A percentile compares a stretch with the other conserved stretches of the same genome.
phyloP scores from a whole-genome alignment of 1,284 basidiomycete genomes.

The Pseudozyma tsukubaensis region DNA sequence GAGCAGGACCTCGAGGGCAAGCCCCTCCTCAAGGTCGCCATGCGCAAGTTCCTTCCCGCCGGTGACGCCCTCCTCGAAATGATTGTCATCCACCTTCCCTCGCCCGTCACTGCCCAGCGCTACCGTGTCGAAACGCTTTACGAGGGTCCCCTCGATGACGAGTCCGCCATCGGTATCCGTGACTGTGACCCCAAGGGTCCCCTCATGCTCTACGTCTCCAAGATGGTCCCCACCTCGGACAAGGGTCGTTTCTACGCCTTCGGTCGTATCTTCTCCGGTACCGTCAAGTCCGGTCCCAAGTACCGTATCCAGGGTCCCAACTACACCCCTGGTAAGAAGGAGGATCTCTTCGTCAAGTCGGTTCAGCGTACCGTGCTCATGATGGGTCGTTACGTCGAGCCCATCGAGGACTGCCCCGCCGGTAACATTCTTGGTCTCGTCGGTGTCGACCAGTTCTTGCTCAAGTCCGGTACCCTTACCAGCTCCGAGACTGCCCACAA shows the following conservation, averaged over 20 bases:
- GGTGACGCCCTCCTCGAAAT: constrained; percentile 99
- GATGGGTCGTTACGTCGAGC: constrained; percentile 99
- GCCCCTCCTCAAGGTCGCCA: constrained; percentile 94
- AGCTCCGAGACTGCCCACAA: constrained; percentile 99
- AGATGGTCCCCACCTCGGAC: constrained; percentile 99
- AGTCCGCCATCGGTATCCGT: constrained; percentile 97
- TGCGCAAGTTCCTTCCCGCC: constrained; percentile 99
- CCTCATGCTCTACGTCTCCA: constrained; percentile 98
- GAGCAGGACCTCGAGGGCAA: constrained; percentile 98
- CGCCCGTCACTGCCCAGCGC: constrained; percentile 93
- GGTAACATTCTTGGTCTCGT: constrained; percentile 99
- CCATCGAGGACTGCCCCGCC: constrained; percentile 98
- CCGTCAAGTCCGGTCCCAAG: constrained; percentile 95
- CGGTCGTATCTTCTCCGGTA: constrained; percentile 99
- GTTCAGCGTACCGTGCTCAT: constrained; percentile 99
- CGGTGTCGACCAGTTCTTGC: constrained; percentile 99
- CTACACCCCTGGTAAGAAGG: constrained; percentile 98
- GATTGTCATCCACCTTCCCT: constrained; percentile 96
- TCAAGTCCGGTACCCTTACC: constrained; percentile 96
- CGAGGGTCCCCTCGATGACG: constrained; percentile 99
- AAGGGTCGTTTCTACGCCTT: constrained; percentile 99
- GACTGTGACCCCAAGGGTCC: constrained; percentile 98
- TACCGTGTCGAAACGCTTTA: constrained; percentile 99
- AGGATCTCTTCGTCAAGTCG: constrained; percentile 97
- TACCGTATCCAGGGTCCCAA: constrained; percentile 99